Evolutionary conservation across 2,329 filamentous ascomycete genomes (phyloP).

Genomic region (Stachybotrys chlorohalonatus): DNA sequence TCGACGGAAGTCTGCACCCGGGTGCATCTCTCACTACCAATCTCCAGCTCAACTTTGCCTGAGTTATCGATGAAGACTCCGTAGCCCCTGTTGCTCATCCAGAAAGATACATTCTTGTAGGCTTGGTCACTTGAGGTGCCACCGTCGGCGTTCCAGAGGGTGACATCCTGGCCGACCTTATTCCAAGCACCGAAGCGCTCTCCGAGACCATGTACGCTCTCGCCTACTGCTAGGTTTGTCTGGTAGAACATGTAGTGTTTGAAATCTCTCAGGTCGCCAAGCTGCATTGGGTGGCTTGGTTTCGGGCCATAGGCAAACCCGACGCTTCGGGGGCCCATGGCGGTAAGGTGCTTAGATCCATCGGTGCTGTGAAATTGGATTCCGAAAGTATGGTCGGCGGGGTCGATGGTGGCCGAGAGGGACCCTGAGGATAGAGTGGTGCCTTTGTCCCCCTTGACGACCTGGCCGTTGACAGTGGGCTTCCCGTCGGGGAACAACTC

Average conservation of each 20-base stretch:
- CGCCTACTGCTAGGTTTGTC: slow-evolving; percentile 45
- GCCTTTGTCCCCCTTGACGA: slow-evolving; percentile 21
- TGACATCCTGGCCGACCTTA: slow-evolving; percentile 62
- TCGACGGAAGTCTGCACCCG: slow-evolving; percentile 61
- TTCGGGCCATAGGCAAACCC: slow-evolving; percentile 26
- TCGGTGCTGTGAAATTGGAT: slow-evolving; percentile 28
- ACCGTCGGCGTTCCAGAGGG: slow-evolving; percentile 55
- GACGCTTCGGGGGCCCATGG: slow-evolving; percentile 27
- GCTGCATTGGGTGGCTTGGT: slow-evolving; percentile 23
- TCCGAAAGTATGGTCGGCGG: slow-evolving; percentile 25
- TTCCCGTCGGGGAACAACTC: slow-evolving; percentile 27
- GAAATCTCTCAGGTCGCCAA: slow-evolving; percentile 29
- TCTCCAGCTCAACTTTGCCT: slow-evolving; percentile 60
- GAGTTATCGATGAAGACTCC: slow-evolving; percentile 67
- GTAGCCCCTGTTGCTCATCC: slow-evolving; percentile 64
- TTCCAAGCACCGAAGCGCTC: slow-evolving; percentile 71
- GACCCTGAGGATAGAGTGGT: slow-evolving; percentile 25
- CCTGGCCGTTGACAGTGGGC: slow-evolving; percentile 16
- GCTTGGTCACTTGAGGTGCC: slow-evolving; percentile 62
- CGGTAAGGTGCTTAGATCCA: slow-evolving; percentile 25
- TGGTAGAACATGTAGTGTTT: slow-evolving; percentile 49
- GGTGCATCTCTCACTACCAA: slow-evolving; percentile 65
- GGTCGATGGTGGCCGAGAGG: slow-evolving; percentile 24
- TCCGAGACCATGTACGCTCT: slow-evolving; percentile 65
- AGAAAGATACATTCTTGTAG: slow-evolving; percentile 65